Conservation (phyloP, 2,329 filamentous ascomycete genomes). For the Dactylonectria macrodidyma region DNA sequence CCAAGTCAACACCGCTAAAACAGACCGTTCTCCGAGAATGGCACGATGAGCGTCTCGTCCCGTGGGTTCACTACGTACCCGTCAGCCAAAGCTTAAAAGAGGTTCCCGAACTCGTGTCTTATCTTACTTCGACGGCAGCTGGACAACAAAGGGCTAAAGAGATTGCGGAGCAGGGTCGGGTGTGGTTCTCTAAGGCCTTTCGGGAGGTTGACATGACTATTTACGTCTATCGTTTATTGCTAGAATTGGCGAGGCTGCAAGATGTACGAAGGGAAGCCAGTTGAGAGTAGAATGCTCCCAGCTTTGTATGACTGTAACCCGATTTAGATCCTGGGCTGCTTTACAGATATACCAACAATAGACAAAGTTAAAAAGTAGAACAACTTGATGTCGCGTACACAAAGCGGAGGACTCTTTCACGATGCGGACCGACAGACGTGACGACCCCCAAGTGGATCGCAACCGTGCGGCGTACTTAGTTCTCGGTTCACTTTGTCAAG, state of each 20-base stretch:
- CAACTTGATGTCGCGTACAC: no score
- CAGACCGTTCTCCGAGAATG: slow-evolving; percentile 68
- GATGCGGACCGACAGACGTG: no score
- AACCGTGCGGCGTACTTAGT: no score
- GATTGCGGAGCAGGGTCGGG: slow-evolving; percentile 68
- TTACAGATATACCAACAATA: background rate
- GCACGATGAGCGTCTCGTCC: slow-evolving; percentile 69
- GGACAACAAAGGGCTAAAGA: slow-evolving; percentile 64
- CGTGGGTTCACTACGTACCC: slow-evolving; percentile 72
- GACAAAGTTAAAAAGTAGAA: no score
- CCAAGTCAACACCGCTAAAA: slow-evolving; percentile 64
- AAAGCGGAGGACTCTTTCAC: no score
- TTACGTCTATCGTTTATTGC: slow-evolving; percentile 72
- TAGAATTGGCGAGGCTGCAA: slow-evolving; percentile 67
- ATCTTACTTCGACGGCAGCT: slow-evolving; percentile 58
- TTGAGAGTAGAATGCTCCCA: background rate
- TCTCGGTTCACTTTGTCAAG: no score
- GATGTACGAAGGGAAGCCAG: slow-evolving; percentile 46
- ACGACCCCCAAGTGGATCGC: no score
- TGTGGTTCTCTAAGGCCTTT: slow-evolving; percentile 69
- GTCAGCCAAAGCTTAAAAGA: slow-evolving; percentile 65
- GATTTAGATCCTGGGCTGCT: background rate
- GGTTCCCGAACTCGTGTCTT: slow-evolving; percentile 65
- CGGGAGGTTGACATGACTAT: slow-evolving; percentile 72
- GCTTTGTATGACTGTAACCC: background rate